Evolutionary conservation across 495 filamentous ascomycete species (phyloP).

Genomic region (Trichocladium antarcticum): DNA sequence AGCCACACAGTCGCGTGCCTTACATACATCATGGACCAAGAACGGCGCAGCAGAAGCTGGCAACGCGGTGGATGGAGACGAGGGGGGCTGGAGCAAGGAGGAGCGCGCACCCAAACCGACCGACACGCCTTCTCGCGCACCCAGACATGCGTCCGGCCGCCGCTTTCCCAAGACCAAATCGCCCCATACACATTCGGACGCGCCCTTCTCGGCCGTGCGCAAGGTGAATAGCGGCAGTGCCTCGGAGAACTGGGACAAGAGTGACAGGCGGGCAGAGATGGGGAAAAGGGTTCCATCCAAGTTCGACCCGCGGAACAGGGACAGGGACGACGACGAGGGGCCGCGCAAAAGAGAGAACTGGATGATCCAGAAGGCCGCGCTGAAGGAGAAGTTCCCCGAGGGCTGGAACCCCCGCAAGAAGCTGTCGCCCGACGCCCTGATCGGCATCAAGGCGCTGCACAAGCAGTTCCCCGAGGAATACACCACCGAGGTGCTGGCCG

Average conservation of each 20-base stretch:
- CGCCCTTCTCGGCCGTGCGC: background rate
- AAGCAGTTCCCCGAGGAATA: slow-evolving; percentile 61
- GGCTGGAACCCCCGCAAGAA: slow-evolving; percentile 75
- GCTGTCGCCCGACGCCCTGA: slow-evolving; percentile 80
- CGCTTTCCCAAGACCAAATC: background rate
- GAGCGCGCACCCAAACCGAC: background rate
- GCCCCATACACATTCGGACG: no score
- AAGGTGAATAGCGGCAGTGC: background rate
- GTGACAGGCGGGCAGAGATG: background rate
- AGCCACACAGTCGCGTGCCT: background rate
- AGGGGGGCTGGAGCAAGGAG: background rate
- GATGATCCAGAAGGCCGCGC: slow-evolving; percentile 21
- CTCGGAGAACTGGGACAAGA: background rate
- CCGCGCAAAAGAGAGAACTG: slow-evolving; percentile 9
- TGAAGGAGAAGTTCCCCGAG: slow-evolving; percentile 51
- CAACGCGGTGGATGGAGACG: background rate
- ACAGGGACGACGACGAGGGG: background rate
- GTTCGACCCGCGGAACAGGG: background rate
- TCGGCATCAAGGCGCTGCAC: slow-evolving; percentile 74
- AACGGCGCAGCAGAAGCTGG: background rate
- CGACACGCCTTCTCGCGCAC: background rate
- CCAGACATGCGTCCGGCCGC: background rate
- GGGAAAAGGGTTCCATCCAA: background rate
- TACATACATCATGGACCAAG: slow-evolving; percentile 14
- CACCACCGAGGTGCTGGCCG: slow-evolving; percentile 60